Evolutionary conservation across 805 yeast genomes (phyloP).

Genomic region (Teunomyces funiuensis): DNA sequence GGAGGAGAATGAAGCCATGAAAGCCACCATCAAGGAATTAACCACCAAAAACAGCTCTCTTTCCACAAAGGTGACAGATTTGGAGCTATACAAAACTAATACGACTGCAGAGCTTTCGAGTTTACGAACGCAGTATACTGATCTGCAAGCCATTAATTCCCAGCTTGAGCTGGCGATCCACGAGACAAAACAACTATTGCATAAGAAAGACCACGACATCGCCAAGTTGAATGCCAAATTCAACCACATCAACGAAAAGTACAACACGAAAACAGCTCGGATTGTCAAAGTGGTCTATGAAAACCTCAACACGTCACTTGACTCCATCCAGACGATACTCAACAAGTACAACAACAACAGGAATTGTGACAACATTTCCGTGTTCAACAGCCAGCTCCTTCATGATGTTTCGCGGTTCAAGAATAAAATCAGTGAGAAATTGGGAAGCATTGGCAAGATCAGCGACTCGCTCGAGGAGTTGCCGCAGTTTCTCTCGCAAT

Average conservation of each 20-base stretch:
- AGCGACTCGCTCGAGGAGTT: conserved; percentile 10
- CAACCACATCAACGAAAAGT: conserved; percentile 11
- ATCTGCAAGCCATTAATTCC: neutral
- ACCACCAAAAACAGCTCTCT: conserved; percentile 19
- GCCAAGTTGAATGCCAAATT: conserved; percentile 9
- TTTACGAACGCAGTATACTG: neutral
- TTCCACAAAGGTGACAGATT: neutral
- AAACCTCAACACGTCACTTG: conserved; percentile 11
- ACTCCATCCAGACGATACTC: conserved; percentile 7
- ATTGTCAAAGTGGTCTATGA: conserved; percentile 12
- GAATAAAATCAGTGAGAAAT: conserved; percentile 6
- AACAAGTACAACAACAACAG: conserved; percentile 4
- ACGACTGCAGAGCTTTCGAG: neutral
- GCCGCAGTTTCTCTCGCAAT: conserved; percentile 10
- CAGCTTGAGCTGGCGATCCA: conserved; percentile 2
- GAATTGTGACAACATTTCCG: conserved; percentile 6
- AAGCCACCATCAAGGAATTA: conserved; percentile 21
- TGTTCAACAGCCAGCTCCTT: conserved; percentile 1
- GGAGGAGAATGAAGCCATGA: conserved; percentile 28
- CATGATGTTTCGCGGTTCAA: conserved; percentile 7
- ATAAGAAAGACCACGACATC: conserved; percentile 8
- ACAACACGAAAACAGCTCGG: conserved; percentile 11
- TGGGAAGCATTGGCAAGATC: conserved; percentile 8
- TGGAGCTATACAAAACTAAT: neutral
- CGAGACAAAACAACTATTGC: neutral